These are phyloP conservation scores for Anacardium occidentale DNA, from an alignment of 345 rosid species.

Conservation along the genomic window DNA sequence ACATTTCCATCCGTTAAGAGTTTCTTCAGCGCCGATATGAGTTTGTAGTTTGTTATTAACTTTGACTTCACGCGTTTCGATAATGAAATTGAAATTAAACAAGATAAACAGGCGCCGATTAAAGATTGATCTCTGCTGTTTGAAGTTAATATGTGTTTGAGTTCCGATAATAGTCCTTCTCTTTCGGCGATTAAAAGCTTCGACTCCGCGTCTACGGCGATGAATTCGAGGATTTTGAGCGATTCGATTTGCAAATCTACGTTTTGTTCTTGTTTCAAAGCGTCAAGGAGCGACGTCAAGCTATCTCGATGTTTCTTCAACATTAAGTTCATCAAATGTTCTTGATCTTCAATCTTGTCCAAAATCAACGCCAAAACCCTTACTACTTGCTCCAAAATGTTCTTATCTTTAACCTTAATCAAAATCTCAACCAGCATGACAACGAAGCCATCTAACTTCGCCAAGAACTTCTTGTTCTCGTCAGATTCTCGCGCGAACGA, in stretches of 20 bases:
- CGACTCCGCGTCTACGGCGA: conserved; percentile 53
- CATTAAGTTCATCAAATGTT: conserved; percentile 39
- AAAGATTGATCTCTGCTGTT: conserved; percentile 49
- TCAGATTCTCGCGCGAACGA: conserved; percentile 54
- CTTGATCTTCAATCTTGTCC: conserved; percentile 35
- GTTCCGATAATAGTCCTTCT: conserved; percentile 46
- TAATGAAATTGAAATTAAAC: conserved; percentile 49
- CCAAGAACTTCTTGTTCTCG: conserved; percentile 54
- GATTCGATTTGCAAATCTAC: conserved; percentile 52
- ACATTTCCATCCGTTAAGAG: conserved; percentile 33
- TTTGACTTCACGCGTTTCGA: conserved; percentile 50
- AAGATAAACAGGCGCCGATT: conserved; percentile 58
- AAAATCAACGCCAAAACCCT: conserved; percentile 43
- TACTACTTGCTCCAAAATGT: conserved; percentile 39
- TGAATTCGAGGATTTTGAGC: conserved; percentile 53
- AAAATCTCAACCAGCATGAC: conserved; percentile 51
- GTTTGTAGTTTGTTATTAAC: conserved; percentile 35
- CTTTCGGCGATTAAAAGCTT: conserved; percentile 53
- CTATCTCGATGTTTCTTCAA: conserved; percentile 33
- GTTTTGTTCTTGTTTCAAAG: conserved; percentile 46
- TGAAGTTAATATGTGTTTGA: conserved; percentile 35
- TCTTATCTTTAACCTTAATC: conserved; percentile 30
- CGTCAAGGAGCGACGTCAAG: conserved; percentile 41
- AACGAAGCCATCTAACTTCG: conserved; percentile 44
- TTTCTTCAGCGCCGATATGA: conserved; percentile 40